Percentiles rank a stretch among this genome's conserved stretches.
These are phyloP conservation scores for Carpinus fangiana DNA, from an alignment of 306 rosid genomes.

Conservation along the genomic window DNA sequence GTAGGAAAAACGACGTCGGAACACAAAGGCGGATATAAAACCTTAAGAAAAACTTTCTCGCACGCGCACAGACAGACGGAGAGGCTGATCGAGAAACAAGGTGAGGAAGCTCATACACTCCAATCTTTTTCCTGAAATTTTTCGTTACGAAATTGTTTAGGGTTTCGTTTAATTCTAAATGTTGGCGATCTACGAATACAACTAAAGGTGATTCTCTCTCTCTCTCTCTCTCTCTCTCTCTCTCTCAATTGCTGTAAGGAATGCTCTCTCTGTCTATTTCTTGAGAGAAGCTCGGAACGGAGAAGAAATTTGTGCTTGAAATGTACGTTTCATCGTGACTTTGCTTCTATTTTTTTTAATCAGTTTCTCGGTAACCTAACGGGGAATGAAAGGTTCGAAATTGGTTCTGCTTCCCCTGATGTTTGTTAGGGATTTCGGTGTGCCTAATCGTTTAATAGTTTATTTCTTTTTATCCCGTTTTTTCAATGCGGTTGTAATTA, in stretches of 20 bases:
- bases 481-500: background rate
- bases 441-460: background rate
- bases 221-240: background rate
- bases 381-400: background rate
- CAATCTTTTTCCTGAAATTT: background rate
- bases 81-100: background rate
- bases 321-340: background rate
- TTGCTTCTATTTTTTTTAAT: background rate
- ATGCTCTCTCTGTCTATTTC: background rate
- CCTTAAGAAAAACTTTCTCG: background rate
- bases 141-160: background rate
- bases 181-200: background rate
- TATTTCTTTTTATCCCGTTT: background rate
- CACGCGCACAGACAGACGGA: background rate
- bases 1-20: background rate
- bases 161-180: background rate
- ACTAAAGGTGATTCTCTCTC: slow-evolving; percentile 9
- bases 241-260: background rate
- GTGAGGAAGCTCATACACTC: background rate
- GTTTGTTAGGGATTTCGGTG: background rate
- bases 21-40: background rate
- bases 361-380: background rate
- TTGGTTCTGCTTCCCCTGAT: background rate
- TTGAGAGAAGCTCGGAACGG: background rate
- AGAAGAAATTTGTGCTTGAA: slow-evolving; percentile 2